A percentile compares a stretch with the other conserved stretches of the same genome.
Evolutionary conservation across 371 early-diverging fungal species (phyloP).

Genomic region (Cokeromyces recurvatus): DNA sequence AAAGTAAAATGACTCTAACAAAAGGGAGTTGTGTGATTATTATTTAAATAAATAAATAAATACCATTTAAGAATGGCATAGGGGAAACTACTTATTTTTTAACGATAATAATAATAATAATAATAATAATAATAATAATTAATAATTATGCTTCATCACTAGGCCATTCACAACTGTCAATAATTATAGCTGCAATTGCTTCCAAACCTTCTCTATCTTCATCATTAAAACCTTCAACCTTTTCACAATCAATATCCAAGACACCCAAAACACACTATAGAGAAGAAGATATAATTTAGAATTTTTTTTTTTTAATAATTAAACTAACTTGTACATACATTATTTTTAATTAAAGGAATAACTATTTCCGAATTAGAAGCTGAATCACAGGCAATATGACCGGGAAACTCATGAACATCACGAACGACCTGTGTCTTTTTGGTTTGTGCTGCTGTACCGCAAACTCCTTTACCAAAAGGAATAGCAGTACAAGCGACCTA

Average conservation of each 20-base stretch:
- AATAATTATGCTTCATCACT: too few species aligned
- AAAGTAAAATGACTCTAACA: too few species aligned
- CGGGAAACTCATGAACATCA: constrained; percentile 82
- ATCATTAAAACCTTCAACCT: constrained; percentile 70
- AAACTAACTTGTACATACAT: constrained; percentile 21
- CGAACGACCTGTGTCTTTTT: constrained; percentile 57
- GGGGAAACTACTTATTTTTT: too few species aligned
- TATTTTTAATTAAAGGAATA: constrained; percentile 69
- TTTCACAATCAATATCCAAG: constrained; percentile 83
- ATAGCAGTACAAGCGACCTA: constrained; percentile 83
- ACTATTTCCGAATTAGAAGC: constrained; percentile 87
- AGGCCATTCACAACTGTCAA: constrained; percentile 61
- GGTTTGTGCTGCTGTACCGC: constrained; percentile 74
- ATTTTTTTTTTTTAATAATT: too few species aligned
- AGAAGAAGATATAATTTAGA: too few species aligned
- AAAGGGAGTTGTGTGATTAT: too few species aligned
- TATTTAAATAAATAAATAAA: too few species aligned
- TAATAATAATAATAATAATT: too few species aligned
- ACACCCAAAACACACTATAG: constrained; percentile 68
- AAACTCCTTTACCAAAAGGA: constrained; percentile 80
- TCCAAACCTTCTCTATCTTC: constrained; percentile 72
- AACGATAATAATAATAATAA: too few species aligned
- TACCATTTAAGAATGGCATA: too few species aligned
- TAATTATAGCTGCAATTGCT: constrained; percentile 57
- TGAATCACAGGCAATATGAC: constrained; percentile 92